Evolutionary conservation across 192 early-diverging fungal species (phyloP).

Genomic region (Coemansia sp.): DNA sequence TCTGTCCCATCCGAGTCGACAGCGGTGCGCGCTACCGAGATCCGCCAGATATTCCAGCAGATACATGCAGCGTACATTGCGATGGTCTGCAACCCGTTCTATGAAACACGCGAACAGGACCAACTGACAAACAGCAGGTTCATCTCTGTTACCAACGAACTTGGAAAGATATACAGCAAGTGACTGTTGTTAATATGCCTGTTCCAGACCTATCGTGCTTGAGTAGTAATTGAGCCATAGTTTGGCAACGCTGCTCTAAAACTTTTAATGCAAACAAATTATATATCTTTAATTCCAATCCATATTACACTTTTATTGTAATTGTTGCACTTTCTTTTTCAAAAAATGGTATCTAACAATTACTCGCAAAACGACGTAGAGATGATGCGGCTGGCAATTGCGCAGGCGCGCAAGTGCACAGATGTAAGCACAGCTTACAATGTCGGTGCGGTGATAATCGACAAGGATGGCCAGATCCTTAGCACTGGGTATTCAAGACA

Average conservation of each 20-base stretch:
- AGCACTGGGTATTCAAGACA: conserved; percentile 89
- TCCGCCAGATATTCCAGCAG: conserved; percentile 66
- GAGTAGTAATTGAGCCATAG: no score
- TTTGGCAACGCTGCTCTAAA: no score
- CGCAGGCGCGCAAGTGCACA: conserved; percentile 64
- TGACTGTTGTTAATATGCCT: background rate
- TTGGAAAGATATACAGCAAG: conserved; percentile 36
- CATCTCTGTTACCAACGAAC: conserved; percentile 56
- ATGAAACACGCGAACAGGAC: conserved; percentile 61
- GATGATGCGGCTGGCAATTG: conserved; percentile 79
- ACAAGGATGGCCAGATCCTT: conserved; percentile 51
- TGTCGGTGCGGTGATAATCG: conserved; percentile 81
- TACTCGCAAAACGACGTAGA: conserved; percentile 37
- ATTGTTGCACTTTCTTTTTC: no score
- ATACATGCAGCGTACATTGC: conserved; percentile 82
- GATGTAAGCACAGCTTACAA: conserved; percentile 81
- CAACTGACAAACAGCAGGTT: conserved; percentile 57
- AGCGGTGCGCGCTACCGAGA: conserved; percentile 74
- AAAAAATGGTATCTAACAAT: background rate
- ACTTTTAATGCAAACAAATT: no score
- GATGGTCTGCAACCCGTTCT: conserved; percentile 85
- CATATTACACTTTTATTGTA: no score
- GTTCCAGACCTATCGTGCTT: background rate
- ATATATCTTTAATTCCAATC: no score
- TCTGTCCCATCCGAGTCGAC: conserved; percentile 73